Percentiles rank a stretch among this genome's conserved stretches.
These are phyloP conservation scores for Aspergillus puulaauensis DNA, from an alignment of 2,329 filamentous ascomycete species.

Conservation along the genomic window DNA sequence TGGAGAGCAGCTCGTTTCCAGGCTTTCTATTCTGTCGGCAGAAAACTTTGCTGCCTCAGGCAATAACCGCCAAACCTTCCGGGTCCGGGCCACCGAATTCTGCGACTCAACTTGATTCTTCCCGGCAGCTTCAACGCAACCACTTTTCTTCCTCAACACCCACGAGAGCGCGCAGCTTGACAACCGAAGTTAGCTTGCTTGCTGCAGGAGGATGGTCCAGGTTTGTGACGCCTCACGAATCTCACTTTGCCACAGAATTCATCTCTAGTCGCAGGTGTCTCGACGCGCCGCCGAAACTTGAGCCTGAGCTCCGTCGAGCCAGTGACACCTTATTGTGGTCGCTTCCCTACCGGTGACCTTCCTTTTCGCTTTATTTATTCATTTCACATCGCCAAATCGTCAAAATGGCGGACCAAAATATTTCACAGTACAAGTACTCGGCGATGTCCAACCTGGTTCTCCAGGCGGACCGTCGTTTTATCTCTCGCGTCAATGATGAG, in stretches of 20 bases:
- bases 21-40: slow-evolving; percentile 10
- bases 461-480: slow-evolving; percentile 97
- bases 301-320: slow-evolving; percentile 34
- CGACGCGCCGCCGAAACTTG: slow-evolving; percentile 32
- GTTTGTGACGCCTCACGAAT: slow-evolving; percentile 34
- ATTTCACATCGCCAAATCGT: slow-evolving; percentile 10
- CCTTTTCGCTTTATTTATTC: slow-evolving; percentile 15
- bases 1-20: not conserved
- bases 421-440: slow-evolving; percentile 98
- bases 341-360: slow-evolving; percentile 25
- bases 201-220: slow-evolving; percentile 37
- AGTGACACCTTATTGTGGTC: slow-evolving; percentile 27
- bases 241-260: slow-evolving; percentile 24
- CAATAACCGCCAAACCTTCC: slow-evolving; percentile 31
- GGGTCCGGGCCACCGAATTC: slow-evolving; percentile 37
- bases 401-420: slow-evolving; percentile 71
- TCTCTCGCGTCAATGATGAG: slow-evolving; percentile 89
- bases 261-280: slow-evolving; percentile 28
- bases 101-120: slow-evolving; percentile 23
- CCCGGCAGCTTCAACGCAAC: slow-evolving; percentile 29
- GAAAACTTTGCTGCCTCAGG: slow-evolving; percentile 21
- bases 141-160: slow-evolving; percentile 20
- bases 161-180: slow-evolving; percentile 27
- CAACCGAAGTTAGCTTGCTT: slow-evolving; percentile 26
- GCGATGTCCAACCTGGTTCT: slow-evolving; percentile 99